phyloP scores from a whole-genome alignment of 2,329 filamentous ascomycete genomes.

The Ophiostoma australiae region DNA sequence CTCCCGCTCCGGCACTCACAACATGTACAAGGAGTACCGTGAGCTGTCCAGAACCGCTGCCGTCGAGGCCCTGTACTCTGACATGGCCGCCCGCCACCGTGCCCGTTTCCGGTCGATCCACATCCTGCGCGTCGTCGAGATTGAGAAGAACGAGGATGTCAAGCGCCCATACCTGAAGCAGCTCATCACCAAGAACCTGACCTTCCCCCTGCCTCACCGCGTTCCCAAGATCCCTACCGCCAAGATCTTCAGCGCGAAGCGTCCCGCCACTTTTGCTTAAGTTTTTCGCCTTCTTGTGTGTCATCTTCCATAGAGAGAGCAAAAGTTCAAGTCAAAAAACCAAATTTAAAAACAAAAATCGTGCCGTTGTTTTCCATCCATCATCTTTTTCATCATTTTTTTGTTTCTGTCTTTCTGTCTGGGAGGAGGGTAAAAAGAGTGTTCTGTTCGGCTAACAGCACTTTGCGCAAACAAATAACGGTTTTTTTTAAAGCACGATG shows the following conservation, averaged over 20 bases:
- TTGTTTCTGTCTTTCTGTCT: conserved; percentile 13
- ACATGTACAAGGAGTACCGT: conserved; percentile 99
- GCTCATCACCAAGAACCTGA: conserved; percentile 88
- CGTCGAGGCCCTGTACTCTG: conserved; percentile 95
- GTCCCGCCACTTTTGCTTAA: conserved; percentile 97
- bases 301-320: too few species aligned
- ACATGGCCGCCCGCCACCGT: conserved; percentile 99
- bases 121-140: conserved; percentile 95
- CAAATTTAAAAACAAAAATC: conserved; percentile 17
- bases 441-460: conserved; percentile 11
- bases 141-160: conserved; percentile 90
- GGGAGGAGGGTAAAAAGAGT: conserved; percentile 15
- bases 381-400: conserved; percentile 10
- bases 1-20: conserved; percentile 99
- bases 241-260: conserved; percentile 89
- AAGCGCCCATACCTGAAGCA: conserved; percentile 99
- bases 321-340: too few species aligned
- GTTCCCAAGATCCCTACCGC: conserved; percentile 73
- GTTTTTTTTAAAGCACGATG: conserved; percentile 19
- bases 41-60: conserved; percentile 95
- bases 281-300: not conserved
- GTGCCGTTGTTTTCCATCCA: conserved; percentile 13
- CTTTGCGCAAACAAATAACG: conserved; percentile 1
- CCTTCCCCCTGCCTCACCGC: conserved; percentile 98
- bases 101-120: conserved; percentile 94